Base-by-base conservation (phyloP, 2,329 filamentous ascomycete species). In the Sphaerulina musiva region DNA sequence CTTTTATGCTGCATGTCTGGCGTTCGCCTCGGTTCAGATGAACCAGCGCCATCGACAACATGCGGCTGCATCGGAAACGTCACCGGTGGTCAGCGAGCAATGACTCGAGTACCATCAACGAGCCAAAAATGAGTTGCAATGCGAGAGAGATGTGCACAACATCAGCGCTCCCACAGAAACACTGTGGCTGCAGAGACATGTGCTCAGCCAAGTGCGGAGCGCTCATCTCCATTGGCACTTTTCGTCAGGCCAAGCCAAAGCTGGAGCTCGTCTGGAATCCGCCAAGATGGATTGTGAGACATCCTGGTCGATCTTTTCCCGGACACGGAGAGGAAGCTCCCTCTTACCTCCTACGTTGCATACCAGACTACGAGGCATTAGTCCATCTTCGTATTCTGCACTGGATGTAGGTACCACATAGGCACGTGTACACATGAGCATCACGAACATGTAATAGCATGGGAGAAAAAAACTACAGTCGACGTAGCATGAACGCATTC, bases 271-370 rank as follows among this genome's bases (percentile, higher is more conserved):
- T 41, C 12, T n/a, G 42, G 48, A 10, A 51, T 45, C 23, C 23
- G 48, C 48, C 48, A 51, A 51, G 48, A 32, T 32, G 32, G 42
- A 41, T 45, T 44, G 41, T 39, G 48, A 45, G 32, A 51, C 48
- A 51, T n/a, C 42, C 14, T 23, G 45, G 42, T 32, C 45, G 34
- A 51, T 45, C 41, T 39, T 20, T 14, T 51, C 20, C 46, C 41
- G n/a, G 17, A 23, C 40, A 20, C 29, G 48, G 42, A 14, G 20
- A 23, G 12, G 41, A 7, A 41, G 12, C 12, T 46, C 17, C 41
- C 14, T 10, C 34, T 31, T 17, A 26, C 41, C 14, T 10, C 34
- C 20, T 17, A 26, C 23, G 32, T 51, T 20, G 29, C n/a, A 39
- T 51, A 51, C 40, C 29, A 51, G 41, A 44, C 42, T 29, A 38